Percentiles rank a stretch among this genome's conserved stretches.
These are phyloP conservation scores for Dendrothele bispora DNA, from an alignment of 768 basidiomycete genomes.

Conservation along the genomic window DNA sequence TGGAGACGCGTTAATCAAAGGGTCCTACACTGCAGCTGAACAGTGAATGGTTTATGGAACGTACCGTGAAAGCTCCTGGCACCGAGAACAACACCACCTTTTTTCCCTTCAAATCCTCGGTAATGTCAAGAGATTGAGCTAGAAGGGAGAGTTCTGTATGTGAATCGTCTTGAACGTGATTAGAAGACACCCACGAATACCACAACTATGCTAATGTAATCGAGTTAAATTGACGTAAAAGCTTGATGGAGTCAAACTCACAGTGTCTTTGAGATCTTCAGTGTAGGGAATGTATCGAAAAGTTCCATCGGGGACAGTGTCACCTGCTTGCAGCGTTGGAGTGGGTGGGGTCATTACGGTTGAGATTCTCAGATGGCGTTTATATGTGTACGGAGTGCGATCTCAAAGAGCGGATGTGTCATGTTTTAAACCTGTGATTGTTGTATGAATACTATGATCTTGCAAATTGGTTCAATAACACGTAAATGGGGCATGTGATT, in stretches of 20 bases:
- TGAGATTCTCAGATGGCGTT: too few species aligned
- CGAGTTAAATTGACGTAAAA: neutral
- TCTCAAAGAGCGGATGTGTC: too few species aligned
- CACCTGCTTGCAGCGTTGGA: constrained; percentile 48
- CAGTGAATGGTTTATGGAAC: too few species aligned
- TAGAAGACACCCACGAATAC: constrained; percentile 58
- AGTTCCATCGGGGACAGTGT: constrained; percentile 43
- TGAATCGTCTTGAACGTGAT: neutral
- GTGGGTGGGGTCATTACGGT: too few species aligned
- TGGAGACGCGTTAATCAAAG: constrained; percentile 54
- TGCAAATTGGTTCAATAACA: too few species aligned
- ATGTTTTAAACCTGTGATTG: too few species aligned
- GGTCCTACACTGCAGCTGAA: too few species aligned
- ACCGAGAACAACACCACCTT: constrained; percentile 79
- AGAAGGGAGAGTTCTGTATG: constrained; percentile 1
- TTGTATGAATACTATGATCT: too few species aligned
- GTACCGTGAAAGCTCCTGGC: constrained; percentile 79
- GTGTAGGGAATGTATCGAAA: constrained; percentile 61
- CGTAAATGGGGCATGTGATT: too few species aligned
- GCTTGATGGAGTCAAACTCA: too few species aligned
- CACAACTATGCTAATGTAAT: constrained; percentile 53
- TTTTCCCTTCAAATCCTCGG: constrained; percentile 75
- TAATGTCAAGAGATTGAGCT: constrained; percentile 52
- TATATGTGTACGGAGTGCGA: too few species aligned
- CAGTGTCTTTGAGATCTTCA: constrained; percentile 60